A percentile compares a stretch with the other conserved stretches of the same genome.
Conservation (phyloP, 352 stramenopile species). For the Aphanomyces euteiches region DNA sequence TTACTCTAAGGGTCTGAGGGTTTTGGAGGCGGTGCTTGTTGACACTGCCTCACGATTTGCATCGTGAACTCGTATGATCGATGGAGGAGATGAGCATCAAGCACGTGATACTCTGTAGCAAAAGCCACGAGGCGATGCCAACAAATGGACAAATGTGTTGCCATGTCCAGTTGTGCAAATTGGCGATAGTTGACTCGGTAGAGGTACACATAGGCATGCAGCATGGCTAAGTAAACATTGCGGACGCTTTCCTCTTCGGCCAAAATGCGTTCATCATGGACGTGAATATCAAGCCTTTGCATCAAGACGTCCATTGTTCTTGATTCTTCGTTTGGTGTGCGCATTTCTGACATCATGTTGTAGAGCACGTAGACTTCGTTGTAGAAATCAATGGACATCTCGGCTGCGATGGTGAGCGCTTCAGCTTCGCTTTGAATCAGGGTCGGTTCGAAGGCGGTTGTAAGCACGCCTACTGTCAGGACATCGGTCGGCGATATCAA, state of each 20-base stretch:
- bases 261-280: slow-evolving; percentile 24
- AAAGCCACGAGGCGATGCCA: slow-evolving; percentile 64
- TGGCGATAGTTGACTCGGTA: slow-evolving; percentile 51
- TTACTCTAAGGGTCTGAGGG: too few species aligned
- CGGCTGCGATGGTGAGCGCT: slow-evolving; percentile 43
- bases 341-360: slow-evolving; percentile 65
- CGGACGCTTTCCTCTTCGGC: slow-evolving; percentile 41
- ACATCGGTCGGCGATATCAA: background rate
- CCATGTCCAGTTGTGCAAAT: slow-evolving; percentile 58
- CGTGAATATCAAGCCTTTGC: slow-evolving; percentile 33
- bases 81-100: slow-evolving; percentile 54
- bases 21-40: background rate
- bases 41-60: slow-evolving; percentile 39
- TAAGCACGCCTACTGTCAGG: slow-evolving; percentile 14
- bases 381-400: slow-evolving; percentile 63
- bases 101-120: slow-evolving; percentile 54
- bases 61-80: slow-evolving; percentile 53
- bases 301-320: slow-evolving; percentile 59
- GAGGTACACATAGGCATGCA: slow-evolving; percentile 66
- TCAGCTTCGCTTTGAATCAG: slow-evolving; percentile 43
- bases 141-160: slow-evolving; percentile 47
- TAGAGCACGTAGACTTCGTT: slow-evolving; percentile 61
- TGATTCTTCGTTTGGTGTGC: slow-evolving; percentile 42
- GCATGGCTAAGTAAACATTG: slow-evolving; percentile 55
- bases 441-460: slow-evolving; percentile 41